A percentile compares a stretch with the other conserved stretches of the same genome.
Evolutionary conservation across 1,284 basidiomycete genomes (phyloP).

Genomic region (Naganishia sp.): DNA sequence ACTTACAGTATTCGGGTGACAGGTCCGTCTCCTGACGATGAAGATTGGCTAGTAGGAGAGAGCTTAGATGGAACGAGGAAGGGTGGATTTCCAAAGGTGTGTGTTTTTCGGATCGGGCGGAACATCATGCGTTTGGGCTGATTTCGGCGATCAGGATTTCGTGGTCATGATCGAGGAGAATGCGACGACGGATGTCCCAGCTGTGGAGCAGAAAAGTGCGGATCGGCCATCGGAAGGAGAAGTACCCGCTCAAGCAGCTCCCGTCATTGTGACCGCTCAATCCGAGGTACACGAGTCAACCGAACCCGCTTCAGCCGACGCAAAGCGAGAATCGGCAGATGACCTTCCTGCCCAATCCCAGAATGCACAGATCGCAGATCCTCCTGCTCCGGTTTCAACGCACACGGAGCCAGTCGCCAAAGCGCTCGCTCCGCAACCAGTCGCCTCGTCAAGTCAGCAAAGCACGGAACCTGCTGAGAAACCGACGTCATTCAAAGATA

Average conservation of each 20-base stretch:
- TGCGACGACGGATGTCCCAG: background rate
- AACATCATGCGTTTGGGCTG: constrained; percentile 2
- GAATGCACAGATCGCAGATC: background rate
- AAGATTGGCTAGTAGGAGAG: constrained; percentile 54
- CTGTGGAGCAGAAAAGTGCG: background rate
- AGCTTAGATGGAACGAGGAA: constrained; percentile 47
- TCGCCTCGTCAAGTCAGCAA: background rate
- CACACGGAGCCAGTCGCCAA: background rate
- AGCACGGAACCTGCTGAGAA: background rate
- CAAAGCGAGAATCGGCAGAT: background rate
- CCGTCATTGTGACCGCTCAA: too few species aligned
- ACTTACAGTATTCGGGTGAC: constrained; percentile 50
- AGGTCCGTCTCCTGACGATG: constrained; percentile 50
- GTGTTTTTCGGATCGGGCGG: background rate
- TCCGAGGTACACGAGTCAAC: background rate
- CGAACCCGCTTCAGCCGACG: background rate
- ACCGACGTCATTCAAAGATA: constrained; percentile 51
- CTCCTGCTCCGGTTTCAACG: background rate
- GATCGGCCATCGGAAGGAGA: background rate
- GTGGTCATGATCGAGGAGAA: constrained; percentile 41
- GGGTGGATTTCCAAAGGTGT: constrained; percentile 48
- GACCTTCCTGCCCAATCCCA: background rate
- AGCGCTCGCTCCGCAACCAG: background rate
- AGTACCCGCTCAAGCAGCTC: background rate
- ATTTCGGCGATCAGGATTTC: constrained; percentile 43